These are phyloP conservation scores for Pilobolus umbonatus DNA, from an alignment of 192 early-diverging fungal genomes.

Conservation along the genomic window DNA sequence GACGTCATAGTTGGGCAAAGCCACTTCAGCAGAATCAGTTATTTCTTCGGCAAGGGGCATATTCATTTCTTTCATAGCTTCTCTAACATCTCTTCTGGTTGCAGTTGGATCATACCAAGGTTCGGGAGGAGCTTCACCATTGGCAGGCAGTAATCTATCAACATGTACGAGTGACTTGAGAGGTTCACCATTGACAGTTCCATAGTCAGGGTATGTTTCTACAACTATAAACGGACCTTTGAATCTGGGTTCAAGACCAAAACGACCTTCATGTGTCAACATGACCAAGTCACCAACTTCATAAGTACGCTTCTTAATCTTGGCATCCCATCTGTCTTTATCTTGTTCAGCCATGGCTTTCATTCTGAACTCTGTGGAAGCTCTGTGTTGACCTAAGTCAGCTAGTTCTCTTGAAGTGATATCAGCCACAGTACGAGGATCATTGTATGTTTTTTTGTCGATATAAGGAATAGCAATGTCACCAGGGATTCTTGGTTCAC, in stretches of 20 bases:
- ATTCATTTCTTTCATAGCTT: too few relatives aligned
- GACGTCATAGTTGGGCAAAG: too few relatives aligned
- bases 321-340: background rate
- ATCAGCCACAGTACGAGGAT: too few relatives aligned
- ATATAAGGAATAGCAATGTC: conserved; percentile 5
- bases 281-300: background rate
- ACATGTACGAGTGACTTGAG: background rate
- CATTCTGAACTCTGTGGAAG: background rate
- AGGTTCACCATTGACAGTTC: background rate
- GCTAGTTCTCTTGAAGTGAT: conserved; percentile 7
- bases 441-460: conserved; percentile 1
- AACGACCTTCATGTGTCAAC: background rate
- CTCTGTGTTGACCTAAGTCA: background rate
- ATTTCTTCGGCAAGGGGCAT: too few relatives aligned
- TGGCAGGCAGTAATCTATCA: background rate
- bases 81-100: too few relatives aligned
- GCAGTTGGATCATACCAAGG: too few relatives aligned
- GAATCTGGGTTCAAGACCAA: conserved; percentile 3
- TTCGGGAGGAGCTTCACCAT: too few relatives aligned
- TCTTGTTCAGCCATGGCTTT: background rate
- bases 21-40: too few relatives aligned
- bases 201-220: background rate
- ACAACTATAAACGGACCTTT: background rate
- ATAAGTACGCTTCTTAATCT: background rate
- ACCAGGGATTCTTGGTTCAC: conserved; percentile 8